Percentiles rank a stretch among this genome's conserved stretches.
Evolutionary conservation across 1,139 yeast species (phyloP).

Genomic region (Martiniozyma asiatica): DNA sequence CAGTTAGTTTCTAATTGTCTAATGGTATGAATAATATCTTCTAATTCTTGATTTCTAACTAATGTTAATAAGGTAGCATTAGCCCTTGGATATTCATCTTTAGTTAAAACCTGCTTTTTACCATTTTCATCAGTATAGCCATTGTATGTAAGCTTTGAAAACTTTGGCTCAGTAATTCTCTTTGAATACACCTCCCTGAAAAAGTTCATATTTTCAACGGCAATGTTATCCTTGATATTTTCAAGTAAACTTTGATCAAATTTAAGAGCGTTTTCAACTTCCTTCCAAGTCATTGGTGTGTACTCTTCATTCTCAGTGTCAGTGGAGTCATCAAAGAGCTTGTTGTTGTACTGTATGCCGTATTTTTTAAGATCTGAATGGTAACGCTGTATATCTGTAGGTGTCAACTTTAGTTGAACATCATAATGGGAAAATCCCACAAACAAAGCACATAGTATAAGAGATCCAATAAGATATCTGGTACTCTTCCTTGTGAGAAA

Average conservation of each 20-base stretch:
- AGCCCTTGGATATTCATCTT: conserved; percentile 29
- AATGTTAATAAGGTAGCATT: conserved; percentile 42
- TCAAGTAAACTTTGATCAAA: conserved; percentile 13
- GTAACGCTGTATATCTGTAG: conserved; percentile 11
- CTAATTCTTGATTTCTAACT: conserved; percentile 35
- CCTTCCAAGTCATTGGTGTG: conserved; percentile 16
- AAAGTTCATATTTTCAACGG: conserved; percentile 21
- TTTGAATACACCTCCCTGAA: conserved; percentile 21
- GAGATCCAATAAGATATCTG: conserved; percentile 12
- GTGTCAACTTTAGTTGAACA: conserved; percentile 3
- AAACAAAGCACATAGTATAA: conserved; percentile 6
- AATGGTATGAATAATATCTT: conserved; percentile 30
- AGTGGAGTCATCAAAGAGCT: conserved; percentile 14
- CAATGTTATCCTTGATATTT: conserved; percentile 17
- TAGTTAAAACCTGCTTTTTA: conserved; percentile 13
- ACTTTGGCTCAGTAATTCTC: conserved; percentile 34
- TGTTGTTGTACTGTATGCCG: conserved; percentile 19
- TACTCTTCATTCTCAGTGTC: conserved; percentile 9
- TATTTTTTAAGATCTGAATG: conserved; percentile 13
- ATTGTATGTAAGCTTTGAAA: conserved; percentile 27
- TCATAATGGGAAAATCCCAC: conserved; percentile 4
- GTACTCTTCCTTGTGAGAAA: conserved; percentile 11
- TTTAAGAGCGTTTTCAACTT: conserved; percentile 16
- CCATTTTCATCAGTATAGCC: conserved; percentile 17
- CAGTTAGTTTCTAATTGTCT: conserved; percentile 33